These are phyloP conservation scores for Nicotiana knightiana DNA, from an alignment of 257 asterid genomes.

Conservation along the genomic window DNA sequence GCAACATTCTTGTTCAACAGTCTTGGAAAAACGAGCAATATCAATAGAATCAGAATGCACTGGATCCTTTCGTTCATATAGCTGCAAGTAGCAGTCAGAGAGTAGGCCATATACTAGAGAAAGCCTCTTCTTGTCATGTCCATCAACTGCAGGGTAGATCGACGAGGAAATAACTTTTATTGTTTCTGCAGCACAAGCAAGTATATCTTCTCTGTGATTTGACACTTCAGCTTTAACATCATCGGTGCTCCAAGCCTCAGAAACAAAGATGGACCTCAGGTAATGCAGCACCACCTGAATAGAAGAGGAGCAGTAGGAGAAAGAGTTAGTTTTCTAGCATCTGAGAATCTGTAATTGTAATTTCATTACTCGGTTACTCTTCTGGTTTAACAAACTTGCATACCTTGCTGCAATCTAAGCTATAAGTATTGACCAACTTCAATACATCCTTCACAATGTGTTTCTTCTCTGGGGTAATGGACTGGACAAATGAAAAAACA, in stretches of 20 bases:
- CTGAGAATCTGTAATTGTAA: not conserved
- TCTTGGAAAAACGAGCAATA: conserved; percentile 49
- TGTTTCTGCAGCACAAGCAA: conserved; percentile 56
- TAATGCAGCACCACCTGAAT: conserved; percentile 76
- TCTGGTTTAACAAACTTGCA: conserved; percentile 6
- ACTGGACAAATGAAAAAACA: conserved; percentile 64
- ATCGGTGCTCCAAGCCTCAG: conserved; percentile 68
- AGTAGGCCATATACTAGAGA: conserved; percentile 70
- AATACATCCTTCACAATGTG: conserved; percentile 56
- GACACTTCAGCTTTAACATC: conserved; percentile 62
- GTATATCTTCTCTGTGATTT: conserved; percentile 48
- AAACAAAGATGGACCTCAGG: conserved; percentile 60
- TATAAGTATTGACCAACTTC: conserved; percentile 58
- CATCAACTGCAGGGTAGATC: conserved; percentile 72
- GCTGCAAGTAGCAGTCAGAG: conserved; percentile 64
- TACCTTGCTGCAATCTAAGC: conserved; percentile 70
- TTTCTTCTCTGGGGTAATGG: conserved; percentile 70
- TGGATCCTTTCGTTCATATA: conserved; percentile 36
- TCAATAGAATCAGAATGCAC: conserved; percentile 22
- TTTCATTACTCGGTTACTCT: not conserved
- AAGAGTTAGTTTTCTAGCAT: conserved; percentile 4
- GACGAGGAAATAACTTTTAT: conserved; percentile 44
- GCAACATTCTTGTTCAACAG: conserved; percentile 66
- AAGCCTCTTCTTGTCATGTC: conserved; percentile 80
- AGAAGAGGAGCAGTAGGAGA: conserved; percentile 11